Percentiles rank a stretch among this genome's conserved stretches.
Evolutionary conservation across 2,329 filamentous ascomycete species (phyloP).

Genomic region (Stachybotrys echinatus): DNA sequence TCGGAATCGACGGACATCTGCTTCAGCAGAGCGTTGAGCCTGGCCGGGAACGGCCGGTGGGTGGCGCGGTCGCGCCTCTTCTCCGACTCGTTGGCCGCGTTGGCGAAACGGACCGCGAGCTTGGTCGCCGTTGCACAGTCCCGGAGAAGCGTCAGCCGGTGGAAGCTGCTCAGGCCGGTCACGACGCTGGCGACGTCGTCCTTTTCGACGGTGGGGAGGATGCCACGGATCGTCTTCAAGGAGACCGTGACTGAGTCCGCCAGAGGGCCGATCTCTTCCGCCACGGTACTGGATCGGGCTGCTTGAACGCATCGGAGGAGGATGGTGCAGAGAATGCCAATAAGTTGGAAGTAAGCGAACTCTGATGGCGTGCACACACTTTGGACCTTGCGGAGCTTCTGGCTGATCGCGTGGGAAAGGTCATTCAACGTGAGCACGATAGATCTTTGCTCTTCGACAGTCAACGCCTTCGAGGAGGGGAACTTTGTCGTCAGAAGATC

Average conservation of each 20-base stretch:
- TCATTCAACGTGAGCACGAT: conserved; percentile 34
- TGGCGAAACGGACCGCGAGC: conserved; percentile 7
- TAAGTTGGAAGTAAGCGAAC: conserved; percentile 34
- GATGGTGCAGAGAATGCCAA: conserved; percentile 34
- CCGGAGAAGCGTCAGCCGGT: conserved; percentile 29
- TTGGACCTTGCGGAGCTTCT: conserved; percentile 25
- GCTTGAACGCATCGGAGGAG: conserved; percentile 21
- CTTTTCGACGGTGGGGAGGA: conserved; percentile 6
- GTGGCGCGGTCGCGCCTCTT: neutral
- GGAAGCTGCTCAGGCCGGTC: conserved; percentile 24
- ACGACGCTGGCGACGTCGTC: conserved; percentile 12
- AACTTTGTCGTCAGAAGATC: conserved; percentile 42
- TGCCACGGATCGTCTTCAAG: conserved; percentile 18
- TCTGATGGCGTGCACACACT: conserved; percentile 36
- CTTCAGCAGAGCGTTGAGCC: neutral
- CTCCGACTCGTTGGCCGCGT: neutral
- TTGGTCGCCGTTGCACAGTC: conserved; percentile 28
- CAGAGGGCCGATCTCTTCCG: conserved; percentile 19
- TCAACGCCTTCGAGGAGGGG: conserved; percentile 40
- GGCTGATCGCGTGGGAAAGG: conserved; percentile 36
- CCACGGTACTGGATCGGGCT: conserved; percentile 14
- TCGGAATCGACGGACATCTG: neutral
- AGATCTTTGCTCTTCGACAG: conserved; percentile 35
- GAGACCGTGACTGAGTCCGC: conserved; percentile 16
- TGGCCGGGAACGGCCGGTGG: neutral